Conservation (phyloP, 148 eudicot genomes). For the Heliosperma pusillum region DNA sequence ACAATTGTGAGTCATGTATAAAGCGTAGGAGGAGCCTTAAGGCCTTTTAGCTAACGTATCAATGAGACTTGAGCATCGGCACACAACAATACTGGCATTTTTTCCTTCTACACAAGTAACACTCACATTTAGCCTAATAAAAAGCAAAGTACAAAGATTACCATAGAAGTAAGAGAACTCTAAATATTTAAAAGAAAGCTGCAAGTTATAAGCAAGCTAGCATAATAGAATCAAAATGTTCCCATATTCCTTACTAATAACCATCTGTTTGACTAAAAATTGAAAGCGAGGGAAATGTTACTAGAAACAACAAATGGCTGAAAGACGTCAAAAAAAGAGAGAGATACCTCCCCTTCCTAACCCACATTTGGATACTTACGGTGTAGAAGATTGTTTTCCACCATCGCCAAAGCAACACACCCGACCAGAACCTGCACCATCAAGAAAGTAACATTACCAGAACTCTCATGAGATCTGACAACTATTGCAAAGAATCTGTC, state of each 20-base stretch:
- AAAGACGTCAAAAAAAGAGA: background rate
- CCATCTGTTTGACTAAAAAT: background rate
- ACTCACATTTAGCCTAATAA: background rate
- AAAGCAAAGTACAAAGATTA: background rate
- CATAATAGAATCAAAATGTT: background rate
- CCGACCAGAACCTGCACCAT: constrained; percentile 77
- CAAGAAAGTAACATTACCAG: constrained; percentile 10
- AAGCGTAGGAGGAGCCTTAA: no score
- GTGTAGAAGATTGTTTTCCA: constrained; percentile 76
- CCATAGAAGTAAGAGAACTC: background rate
- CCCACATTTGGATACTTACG: constrained; percentile 51
- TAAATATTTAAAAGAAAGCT: background rate
- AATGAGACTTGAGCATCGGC: no score
- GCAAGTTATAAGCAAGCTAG: background rate
- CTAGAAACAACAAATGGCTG: background rate
- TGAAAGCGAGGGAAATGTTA: background rate
- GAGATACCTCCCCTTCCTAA: background rate
- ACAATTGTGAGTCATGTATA: no score
- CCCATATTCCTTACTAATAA: background rate
- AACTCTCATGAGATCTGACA: constrained; percentile 1
- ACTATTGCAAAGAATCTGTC: background rate
- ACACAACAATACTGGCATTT: no score
- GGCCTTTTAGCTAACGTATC: no score
- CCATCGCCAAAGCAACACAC: constrained; percentile 95
- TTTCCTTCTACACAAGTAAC: no score